Conservation (phyloP, 768 basidiomycete genomes). For the Tremella mesenterica region DNA sequence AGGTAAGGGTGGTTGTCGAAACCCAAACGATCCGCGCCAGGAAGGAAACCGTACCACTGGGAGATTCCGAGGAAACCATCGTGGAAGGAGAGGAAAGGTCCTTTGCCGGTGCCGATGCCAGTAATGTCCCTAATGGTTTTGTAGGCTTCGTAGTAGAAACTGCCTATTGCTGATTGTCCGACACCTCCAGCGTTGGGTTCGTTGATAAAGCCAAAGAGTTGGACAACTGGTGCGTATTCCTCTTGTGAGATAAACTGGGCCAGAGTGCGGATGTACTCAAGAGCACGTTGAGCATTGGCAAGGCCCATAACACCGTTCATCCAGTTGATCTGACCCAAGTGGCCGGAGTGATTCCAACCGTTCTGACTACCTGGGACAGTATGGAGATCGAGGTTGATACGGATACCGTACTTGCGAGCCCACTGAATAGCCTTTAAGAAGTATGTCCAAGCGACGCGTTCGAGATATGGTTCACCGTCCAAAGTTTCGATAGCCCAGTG, state of each 20-base stretch:
- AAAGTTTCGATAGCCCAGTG: conserved; percentile 85
- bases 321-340: conserved; percentile 49
- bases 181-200: conserved; percentile 40
- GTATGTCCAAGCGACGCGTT: conserved; percentile 81
- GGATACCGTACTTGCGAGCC: conserved; percentile 93
- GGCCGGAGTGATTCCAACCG: conserved; percentile 90
- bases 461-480: conserved; percentile 70
- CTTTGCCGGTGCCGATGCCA: conserved; percentile 61
- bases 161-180: conserved; percentile 32
- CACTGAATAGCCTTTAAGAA: conserved; percentile 87
- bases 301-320: conserved; percentile 70
- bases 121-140: conserved; percentile 63
- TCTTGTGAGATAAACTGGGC: conserved; percentile 69
- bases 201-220: conserved; percentile 44
- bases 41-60: conserved; percentile 50
- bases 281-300: conserved; percentile 82
- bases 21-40: conserved; percentile 30
- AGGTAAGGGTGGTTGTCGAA: conserved; percentile 43
- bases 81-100: conserved; percentile 55
- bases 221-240: conserved; percentile 37
- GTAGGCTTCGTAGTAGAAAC: conserved; percentile 47
- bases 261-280: conserved; percentile 82
- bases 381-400: conserved; percentile 76
- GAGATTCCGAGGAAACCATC: conserved; percentile 56
- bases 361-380: conserved; percentile 53